Conservation (phyloP, 352 stramenopile genomes). For the Phytophthora hybrid region DNA sequence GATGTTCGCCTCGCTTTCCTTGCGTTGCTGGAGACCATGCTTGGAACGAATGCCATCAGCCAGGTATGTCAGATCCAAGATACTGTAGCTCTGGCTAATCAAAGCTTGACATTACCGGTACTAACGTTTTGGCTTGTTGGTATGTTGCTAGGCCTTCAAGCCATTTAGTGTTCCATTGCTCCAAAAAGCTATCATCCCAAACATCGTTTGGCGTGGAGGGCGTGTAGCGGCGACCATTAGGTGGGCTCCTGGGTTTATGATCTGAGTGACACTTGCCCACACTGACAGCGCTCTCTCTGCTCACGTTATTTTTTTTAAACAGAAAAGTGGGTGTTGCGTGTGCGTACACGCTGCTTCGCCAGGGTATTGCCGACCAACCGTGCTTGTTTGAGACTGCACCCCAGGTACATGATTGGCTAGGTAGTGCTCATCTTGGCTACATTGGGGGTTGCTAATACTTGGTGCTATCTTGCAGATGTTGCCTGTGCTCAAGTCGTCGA, state of each 20-base stretch:
- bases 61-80: slow-evolving; percentile 45
- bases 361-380: slow-evolving; percentile 72
- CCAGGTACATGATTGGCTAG: slow-evolving; percentile 46
- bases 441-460: slow-evolving; percentile 6
- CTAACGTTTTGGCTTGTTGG: neutral
- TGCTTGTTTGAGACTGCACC: slow-evolving; percentile 88
- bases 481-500: slow-evolving; percentile 87
- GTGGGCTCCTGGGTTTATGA: slow-evolving; percentile 31
- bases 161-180: slow-evolving; percentile 68
- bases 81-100: neutral
- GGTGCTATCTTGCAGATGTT: slow-evolving; percentile 64
- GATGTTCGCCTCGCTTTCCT: slow-evolving; percentile 85
- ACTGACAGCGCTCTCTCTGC: slow-evolving; percentile 14
- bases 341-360: slow-evolving; percentile 85
- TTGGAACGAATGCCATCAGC: slow-evolving; percentile 59
- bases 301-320: neutral
- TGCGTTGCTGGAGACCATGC: slow-evolving; percentile 86
- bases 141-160: slow-evolving; percentile 61
- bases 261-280: neutral
- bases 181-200: slow-evolving; percentile 86
- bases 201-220: slow-evolving; percentile 91
- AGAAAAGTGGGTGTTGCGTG: slow-evolving; percentile 92
- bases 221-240: slow-evolving; percentile 88
- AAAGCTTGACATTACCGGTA: neutral
- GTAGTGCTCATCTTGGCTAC: neutral